Percentiles rank a stretch among this genome's conserved stretches.
Conservation (phyloP, 2,329 filamentous ascomycete genomes). For the Penicillium sp. region DNA sequence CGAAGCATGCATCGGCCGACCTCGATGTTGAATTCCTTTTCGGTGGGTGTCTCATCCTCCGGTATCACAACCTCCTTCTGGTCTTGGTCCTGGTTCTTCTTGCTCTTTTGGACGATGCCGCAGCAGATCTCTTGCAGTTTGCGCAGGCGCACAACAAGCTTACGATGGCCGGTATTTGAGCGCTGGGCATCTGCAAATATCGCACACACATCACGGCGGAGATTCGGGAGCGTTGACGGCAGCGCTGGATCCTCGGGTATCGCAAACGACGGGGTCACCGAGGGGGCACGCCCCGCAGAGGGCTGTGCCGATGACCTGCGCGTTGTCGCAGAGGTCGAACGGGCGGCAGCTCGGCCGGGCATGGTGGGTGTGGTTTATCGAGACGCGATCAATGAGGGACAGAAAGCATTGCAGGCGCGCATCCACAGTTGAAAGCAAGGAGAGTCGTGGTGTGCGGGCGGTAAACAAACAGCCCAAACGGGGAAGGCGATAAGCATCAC, state of each 20-base stretch:
- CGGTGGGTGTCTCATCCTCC: constrained; percentile 67
- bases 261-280: constrained; percentile 37
- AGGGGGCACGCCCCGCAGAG: constrained; percentile 76
- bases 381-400: constrained; percentile 15
- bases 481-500: constrained; percentile 38
- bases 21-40: constrained; percentile 83
- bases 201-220: constrained; percentile 70
- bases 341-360: constrained; percentile 42
- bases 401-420: constrained; percentile 22
- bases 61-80: constrained; percentile 46
- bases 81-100: constrained; percentile 49
- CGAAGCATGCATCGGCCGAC: constrained; percentile 78
- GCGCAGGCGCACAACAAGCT: constrained; percentile 79
- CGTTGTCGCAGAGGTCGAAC: constrained; percentile 36
- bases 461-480: constrained; percentile 44
- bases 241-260: constrained; percentile 63
- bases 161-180: constrained; percentile 84
- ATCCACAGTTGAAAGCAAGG: constrained; percentile 19
- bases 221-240: constrained; percentile 46
- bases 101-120: constrained; percentile 50
- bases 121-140: constrained; percentile 86
- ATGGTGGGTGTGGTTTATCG: constrained; percentile 29
- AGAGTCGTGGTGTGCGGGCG: constrained; percentile 23
- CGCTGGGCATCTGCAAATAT: constrained; percentile 81
- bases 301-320: constrained; percentile 56